These are phyloP conservation scores for Auriscalpium microsporum DNA, from an alignment of 768 basidiomycete genomes.

Conservation along the genomic window DNA sequence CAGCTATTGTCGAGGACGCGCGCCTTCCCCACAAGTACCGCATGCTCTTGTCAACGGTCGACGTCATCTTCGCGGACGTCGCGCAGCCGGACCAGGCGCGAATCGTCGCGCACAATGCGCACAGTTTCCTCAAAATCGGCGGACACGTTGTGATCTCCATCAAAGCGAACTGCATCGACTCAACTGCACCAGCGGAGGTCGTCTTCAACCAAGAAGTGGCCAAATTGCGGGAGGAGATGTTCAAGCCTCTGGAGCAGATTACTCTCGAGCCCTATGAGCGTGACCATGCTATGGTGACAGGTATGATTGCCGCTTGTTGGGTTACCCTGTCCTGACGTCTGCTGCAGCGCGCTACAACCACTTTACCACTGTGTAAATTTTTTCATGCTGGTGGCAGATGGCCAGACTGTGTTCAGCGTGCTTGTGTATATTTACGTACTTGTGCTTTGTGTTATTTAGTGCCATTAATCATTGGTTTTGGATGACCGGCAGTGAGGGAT, in stretches of 20 bases:
- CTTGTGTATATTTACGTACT: too few species aligned
- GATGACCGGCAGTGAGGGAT: not conserved
- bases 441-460: too few species aligned
- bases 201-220: conserved; percentile 88
- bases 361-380: too few species aligned
- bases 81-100: conserved; percentile 99
- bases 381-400: too few species aligned
- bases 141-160: conserved; percentile 95
- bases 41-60: conserved; percentile 91
- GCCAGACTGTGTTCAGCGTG: too few species aligned
- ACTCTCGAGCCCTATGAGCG: conserved; percentile 91
- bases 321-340: too few species aligned
- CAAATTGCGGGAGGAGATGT: conserved; percentile 60
- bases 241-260: conserved; percentile 94
- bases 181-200: conserved; percentile 81
- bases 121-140: conserved; percentile 90
- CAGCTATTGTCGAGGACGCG: conserved; percentile 96
- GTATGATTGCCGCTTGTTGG: conserved; percentile 29
- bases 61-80: conserved; percentile 96
- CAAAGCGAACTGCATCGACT: conserved; percentile 99
- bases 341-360: too few species aligned
- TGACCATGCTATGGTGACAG: conserved; percentile 86
- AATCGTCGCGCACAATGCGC: conserved; percentile 88
- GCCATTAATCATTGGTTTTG: not conserved
- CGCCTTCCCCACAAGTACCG: conserved; percentile 95